Evolutionary conservation across 169 alveolate genomes (phyloP).

Genomic region (Plasmodium relictum): DNA sequence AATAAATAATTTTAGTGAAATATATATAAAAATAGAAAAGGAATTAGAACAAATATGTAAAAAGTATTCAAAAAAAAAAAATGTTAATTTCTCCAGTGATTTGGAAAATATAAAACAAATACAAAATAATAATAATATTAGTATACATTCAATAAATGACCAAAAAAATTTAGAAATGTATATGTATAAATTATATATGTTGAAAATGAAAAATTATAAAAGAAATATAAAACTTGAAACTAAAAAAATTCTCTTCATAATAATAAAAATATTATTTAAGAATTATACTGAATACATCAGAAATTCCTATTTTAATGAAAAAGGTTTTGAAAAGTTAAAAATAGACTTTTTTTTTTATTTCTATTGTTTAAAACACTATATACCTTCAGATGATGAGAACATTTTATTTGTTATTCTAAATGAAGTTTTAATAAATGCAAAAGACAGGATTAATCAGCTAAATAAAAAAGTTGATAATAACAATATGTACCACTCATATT

Average conservation of each 20-base stretch:
- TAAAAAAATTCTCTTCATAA: slow-evolving; percentile 39
- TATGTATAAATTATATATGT: slow-evolving; percentile 65
- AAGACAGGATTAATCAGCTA: slow-evolving; percentile 5
- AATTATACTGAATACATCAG: slow-evolving; percentile 65
- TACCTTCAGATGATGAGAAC: slow-evolving; percentile 75
- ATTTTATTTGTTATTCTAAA: slow-evolving; percentile 62
- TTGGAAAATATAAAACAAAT: neutral
- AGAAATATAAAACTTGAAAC: slow-evolving; percentile 27
- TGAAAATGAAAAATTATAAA: slow-evolving; percentile 72
- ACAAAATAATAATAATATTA: neutral
- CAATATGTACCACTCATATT: neutral
- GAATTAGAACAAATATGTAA: slow-evolving; percentile 26
- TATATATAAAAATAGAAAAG: slow-evolving; percentile 23
- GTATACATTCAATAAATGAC: neutral
- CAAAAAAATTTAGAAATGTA: slow-evolving; percentile 68
- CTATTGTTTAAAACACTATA: slow-evolving; percentile 53
- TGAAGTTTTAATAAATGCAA: slow-evolving; percentile 67
- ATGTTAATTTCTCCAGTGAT: neutral
- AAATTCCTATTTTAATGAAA: slow-evolving; percentile 45
- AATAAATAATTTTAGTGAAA: slow-evolving; percentile 5
- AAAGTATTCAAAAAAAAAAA: slow-evolving; percentile 5
- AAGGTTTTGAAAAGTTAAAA: slow-evolving; percentile 32
- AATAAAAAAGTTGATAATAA: slow-evolving; percentile 2
- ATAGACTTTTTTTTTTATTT: slow-evolving; percentile 60
- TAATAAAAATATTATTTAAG: slow-evolving; percentile 65